These are phyloP conservation scores for Oligophagozyma castellii DNA, from an alignment of 1,139 yeast genomes.

Conservation along the genomic window DNA sequence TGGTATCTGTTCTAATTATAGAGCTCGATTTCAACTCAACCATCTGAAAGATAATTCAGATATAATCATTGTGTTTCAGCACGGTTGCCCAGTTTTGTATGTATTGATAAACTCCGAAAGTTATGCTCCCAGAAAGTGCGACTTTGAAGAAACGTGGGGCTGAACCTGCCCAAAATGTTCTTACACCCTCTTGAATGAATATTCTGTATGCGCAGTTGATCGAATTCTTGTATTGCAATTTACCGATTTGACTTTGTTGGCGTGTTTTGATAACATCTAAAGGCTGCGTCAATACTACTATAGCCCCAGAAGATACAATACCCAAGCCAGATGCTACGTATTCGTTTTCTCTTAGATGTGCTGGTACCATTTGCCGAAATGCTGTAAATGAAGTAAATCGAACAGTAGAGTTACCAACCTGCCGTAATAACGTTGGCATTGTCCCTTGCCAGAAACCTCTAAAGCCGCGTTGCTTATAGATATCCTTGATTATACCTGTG, in stretches of 20 bases:
- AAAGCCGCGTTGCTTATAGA: slow-evolving; percentile 62
- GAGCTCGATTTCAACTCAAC: too few species aligned
- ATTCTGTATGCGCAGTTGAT: slow-evolving; percentile 61
- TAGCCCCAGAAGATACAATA: slow-evolving; percentile 44
- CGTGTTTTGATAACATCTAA: slow-evolving; percentile 81
- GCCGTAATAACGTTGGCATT: slow-evolving; percentile 65
- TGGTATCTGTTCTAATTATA: too few species aligned
- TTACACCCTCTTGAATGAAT: slow-evolving; percentile 53
- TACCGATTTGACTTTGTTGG: slow-evolving; percentile 59
- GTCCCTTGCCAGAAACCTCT: slow-evolving; percentile 76
- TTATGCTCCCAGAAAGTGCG: slow-evolving; percentile 65
- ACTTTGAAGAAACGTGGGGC: slow-evolving; percentile 70
- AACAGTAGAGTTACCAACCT: slow-evolving; percentile 63
- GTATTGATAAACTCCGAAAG: slow-evolving; percentile 54
- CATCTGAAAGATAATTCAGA: too few species aligned
- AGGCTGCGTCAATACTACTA: slow-evolving; percentile 77
- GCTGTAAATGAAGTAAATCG: slow-evolving; percentile 76
- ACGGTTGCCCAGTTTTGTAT: slow-evolving; percentile 31
- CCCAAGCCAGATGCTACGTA: slow-evolving; percentile 43
- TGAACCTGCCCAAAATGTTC: slow-evolving; percentile 64
- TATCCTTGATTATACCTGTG: slow-evolving; percentile 43
- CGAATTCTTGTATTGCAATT: slow-evolving; percentile 43
- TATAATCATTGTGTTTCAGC: slow-evolving; percentile 12
- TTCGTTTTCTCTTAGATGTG: slow-evolving; percentile 31
- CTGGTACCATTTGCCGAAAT: slow-evolving; percentile 54